phyloP scores from a whole-genome alignment of 2,329 filamentous ascomycete species.

The Talaromyces sp. region DNA sequence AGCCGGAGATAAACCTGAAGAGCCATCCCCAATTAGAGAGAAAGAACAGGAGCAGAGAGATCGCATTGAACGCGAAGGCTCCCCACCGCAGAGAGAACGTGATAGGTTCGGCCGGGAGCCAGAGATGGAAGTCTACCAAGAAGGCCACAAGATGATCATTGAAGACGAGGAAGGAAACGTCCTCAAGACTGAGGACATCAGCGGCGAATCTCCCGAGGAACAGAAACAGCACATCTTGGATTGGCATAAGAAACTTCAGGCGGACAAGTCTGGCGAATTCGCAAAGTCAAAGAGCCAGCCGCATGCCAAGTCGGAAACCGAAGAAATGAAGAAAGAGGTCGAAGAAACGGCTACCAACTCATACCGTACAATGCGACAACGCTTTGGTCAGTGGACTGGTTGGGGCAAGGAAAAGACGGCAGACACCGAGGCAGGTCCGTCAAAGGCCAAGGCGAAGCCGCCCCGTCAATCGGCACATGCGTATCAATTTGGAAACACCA shows the following conservation, averaged over 20 bases:
- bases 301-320: constrained; percentile 40
- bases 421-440: constrained; percentile 14
- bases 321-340: constrained; percentile 35
- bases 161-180: constrained; percentile 88
- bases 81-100: constrained; percentile 28
- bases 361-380: constrained; percentile 39
- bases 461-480: constrained; percentile 55
- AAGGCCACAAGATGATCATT: constrained; percentile 72
- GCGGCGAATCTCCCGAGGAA: constrained; percentile 49
- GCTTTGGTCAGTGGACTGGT: constrained; percentile 42
- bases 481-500: constrained; percentile 65
- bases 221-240: constrained; percentile 52
- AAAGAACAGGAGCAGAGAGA: constrained; percentile 22
- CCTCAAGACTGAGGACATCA: constrained; percentile 56
- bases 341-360: constrained; percentile 28
- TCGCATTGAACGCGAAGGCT: constrained; percentile 31
- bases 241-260: constrained; percentile 49
- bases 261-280: constrained; percentile 42
- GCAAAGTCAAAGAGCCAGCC: constrained; percentile 42
- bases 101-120: constrained; percentile 30
- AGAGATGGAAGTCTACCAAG: constrained; percentile 67
- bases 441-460: constrained; percentile 26
- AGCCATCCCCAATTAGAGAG: constrained; percentile 10
- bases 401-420: constrained; percentile 31
- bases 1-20: constrained; percentile 12